Base-by-base conservation (phyloP, 345 rosid genomes). In the Cardamine chenopodiifolia region DNA sequence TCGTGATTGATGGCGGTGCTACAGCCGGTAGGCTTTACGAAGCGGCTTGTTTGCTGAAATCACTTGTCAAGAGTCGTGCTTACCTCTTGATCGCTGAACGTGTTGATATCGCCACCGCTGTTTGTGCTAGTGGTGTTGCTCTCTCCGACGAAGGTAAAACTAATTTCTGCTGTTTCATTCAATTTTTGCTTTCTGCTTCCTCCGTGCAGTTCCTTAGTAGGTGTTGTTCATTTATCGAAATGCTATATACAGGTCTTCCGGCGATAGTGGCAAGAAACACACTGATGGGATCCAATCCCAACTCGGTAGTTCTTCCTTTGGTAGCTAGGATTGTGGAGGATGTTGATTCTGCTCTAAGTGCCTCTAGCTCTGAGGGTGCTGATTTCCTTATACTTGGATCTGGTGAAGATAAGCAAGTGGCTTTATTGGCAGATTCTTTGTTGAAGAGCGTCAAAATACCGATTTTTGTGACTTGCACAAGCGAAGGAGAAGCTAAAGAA, bases 331-430 rank as follows among this genome's bases (percentile, higher is more conserved):
- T 45, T 72, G 99, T 89, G 71, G 83, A 85, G 63, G 83, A 83
- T 76, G 65, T 83, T 71, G 76, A 73, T 61, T 84, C 97, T 59
- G 96, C 97, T 29, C 58, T 81, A 19, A 73, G 55, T 69, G 97
- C 97, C 15, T 80, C 97, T 60, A 88, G 54, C 76, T 87, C 91
- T n/a, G 99, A 95, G 78, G 97, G 99, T 76, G 97, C 95, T 83
- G 99, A 92, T 88, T 92, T 95, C 70, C 86, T 95, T 39, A 82
- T 95, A 60, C 87, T 81, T 66, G 72, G 55, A 69, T 55, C 79
- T 62, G 72, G 56, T 26, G 83, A 65, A 74, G 89, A 78, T 70
- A 55, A 75, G 54, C 55, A 67, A 68, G 66, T 69, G 44, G 83
- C 84, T 83, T 40, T 48, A 53, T 68, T 74, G 45, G 58, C 69